These are phyloP conservation scores for Cordyceps fumosorosea DNA, from an alignment of 2,329 filamentous ascomycete genomes.

Conservation along the genomic window DNA sequence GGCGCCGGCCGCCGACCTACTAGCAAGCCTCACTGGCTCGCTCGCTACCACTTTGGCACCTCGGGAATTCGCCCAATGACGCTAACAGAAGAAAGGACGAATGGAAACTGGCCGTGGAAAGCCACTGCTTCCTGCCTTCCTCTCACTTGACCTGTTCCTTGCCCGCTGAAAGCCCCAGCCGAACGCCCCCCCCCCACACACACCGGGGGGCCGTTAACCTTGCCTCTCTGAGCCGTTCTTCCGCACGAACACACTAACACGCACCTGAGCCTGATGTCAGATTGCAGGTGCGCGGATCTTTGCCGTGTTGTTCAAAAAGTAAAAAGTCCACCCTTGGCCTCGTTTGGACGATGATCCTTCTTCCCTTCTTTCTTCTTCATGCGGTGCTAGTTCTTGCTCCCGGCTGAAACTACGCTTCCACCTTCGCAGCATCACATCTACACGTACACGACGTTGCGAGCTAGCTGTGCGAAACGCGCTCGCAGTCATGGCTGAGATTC, in stretches of 20 bases:
- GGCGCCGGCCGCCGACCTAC: background rate
- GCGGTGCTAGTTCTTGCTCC: background rate
- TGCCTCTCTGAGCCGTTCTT: background rate
- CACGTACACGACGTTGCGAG: background rate
- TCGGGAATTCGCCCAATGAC: background rate
- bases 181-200: constrained; percentile 7
- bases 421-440: background rate
- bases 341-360: background rate
- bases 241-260: background rate
- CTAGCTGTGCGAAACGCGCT: background rate
- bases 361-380: background rate
- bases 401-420: background rate
- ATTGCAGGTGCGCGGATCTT: background rate
- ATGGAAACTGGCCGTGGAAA: background rate
- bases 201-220: background rate
- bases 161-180: background rate
- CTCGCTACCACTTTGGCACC: no score
- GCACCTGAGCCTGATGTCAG: background rate
- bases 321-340: background rate
- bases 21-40: background rate
- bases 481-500: constrained; percentile 8
- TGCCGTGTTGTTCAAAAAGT: background rate
- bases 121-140: background rate
- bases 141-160: background rate
- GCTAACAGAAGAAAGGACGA: background rate